These are phyloP conservation scores for Calcarisporium arbuscula DNA, from an alignment of 2,329 filamentous ascomycete genomes.

Conservation along the genomic window DNA sequence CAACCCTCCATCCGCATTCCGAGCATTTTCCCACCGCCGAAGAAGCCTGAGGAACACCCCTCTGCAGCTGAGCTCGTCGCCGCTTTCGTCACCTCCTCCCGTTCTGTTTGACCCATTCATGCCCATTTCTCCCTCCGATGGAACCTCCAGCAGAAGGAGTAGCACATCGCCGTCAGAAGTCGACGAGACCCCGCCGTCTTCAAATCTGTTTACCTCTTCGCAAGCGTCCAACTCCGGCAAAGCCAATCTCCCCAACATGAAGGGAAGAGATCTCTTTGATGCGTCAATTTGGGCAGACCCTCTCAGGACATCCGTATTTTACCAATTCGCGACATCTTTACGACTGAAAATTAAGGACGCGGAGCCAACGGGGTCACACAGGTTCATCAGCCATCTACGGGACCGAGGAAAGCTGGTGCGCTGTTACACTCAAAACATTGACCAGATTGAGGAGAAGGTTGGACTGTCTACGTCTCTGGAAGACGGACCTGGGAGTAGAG, in stretches of 20 bases:
- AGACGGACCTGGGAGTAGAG: conserved; percentile 55
- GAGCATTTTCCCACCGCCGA: conserved; percentile 14
- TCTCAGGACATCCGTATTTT: conserved; percentile 62
- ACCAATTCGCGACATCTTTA: conserved; percentile 63
- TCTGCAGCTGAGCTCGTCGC: conserved; percentile 39
- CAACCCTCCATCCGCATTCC: conserved; percentile 18
- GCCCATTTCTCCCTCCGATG: conserved; percentile 28
- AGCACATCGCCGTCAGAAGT: conserved; percentile 38
- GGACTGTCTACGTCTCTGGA: conserved; percentile 58
- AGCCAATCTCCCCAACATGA: conserved; percentile 51
- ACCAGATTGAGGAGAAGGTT: conserved; percentile 65
- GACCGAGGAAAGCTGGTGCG: conserved; percentile 62
- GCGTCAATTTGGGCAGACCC: conserved; percentile 64
- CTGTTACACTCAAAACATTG: conserved; percentile 72
- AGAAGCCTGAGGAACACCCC: conserved; percentile 14
- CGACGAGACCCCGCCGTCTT: conserved; percentile 35
- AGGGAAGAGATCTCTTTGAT: conserved; percentile 67
- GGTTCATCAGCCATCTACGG: conserved; percentile 60
- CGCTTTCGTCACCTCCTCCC: conserved; percentile 51
- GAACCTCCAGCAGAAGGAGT: conserved; percentile 25
- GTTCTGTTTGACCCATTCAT: conserved; percentile 46
- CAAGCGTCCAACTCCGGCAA: conserved; percentile 27
- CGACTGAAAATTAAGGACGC: conserved; percentile 59
- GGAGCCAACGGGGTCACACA: conserved; percentile 58
- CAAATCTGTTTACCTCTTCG: conserved; percentile 32